phyloP scores from a whole-genome alignment of 1,284 basidiomycete genomes.

The Ganoderma meredithae region DNA sequence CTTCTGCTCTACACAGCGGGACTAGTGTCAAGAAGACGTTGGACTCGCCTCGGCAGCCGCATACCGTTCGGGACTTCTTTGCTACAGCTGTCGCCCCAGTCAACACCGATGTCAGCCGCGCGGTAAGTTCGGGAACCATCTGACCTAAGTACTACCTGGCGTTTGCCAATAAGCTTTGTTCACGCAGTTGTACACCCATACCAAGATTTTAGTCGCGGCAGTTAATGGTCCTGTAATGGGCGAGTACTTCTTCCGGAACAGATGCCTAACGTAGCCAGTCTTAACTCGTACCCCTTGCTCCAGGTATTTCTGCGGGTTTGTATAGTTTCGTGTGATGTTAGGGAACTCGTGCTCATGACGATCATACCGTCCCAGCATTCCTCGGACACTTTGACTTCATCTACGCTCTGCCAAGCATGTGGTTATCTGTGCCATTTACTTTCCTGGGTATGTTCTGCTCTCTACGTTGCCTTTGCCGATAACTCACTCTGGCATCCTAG shows the following conservation, averaged over 20 bases:
- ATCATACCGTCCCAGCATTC: slow-evolving; percentile 53
- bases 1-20: slow-evolving; percentile 21
- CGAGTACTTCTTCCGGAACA: slow-evolving; percentile 34
- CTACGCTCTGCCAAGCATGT: slow-evolving; percentile 66
- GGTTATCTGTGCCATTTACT: slow-evolving; percentile 71
- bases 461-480: slow-evolving; percentile 8
- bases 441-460: slow-evolving; percentile 59
- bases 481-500: slow-evolving; percentile 43
- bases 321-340: slow-evolving; percentile 13
- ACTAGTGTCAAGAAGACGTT: slow-evolving; percentile 30
- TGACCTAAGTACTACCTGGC: not conserved
- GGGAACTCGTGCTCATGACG: not conserved
- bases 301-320: slow-evolving; percentile 73
- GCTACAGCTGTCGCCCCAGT: slow-evolving; percentile 51
- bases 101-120: slow-evolving; percentile 67
- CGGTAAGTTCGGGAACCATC: slow-evolving; percentile 51
- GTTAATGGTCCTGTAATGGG: slow-evolving; percentile 79
- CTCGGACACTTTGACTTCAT: slow-evolving; percentile 79
- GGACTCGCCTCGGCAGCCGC: not conserved
- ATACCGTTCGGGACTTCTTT: slow-evolving; percentile 55
- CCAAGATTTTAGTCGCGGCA: slow-evolving; percentile 69
- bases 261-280: not conserved
- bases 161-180: not conserved
- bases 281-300: slow-evolving; percentile 15
- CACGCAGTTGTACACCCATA: slow-evolving; percentile 65